A percentile compares a stretch with the other conserved stretches of the same genome.
phyloP scores from a whole-genome alignment of 768 basidiomycete genomes.

The Phlebiopsis flavidoalba region DNA sequence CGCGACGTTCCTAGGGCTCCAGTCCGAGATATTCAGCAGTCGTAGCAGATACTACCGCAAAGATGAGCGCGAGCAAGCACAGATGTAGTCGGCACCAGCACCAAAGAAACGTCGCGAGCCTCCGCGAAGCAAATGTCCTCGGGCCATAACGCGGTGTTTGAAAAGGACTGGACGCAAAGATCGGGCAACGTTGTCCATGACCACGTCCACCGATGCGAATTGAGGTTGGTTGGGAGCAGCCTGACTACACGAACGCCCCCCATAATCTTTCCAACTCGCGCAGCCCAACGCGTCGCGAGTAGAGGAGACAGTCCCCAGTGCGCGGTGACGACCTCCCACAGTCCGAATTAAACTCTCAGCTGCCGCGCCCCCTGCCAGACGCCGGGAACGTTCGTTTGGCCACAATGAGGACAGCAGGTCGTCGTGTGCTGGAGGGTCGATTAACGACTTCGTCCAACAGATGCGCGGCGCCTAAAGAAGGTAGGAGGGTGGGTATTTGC shows the following conservation, averaged over 20 bases:
- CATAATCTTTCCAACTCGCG: slow-evolving; percentile 85
- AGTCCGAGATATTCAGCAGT: slow-evolving; percentile 63
- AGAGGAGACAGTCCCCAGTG: slow-evolving; percentile 45
- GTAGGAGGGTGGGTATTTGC: slow-evolving; percentile 48
- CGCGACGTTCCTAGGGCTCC: slow-evolving; percentile 60
- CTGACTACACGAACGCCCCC: slow-evolving; percentile 59
- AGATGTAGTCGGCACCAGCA: slow-evolving; percentile 47
- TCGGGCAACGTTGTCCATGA: slow-evolving; percentile 21
- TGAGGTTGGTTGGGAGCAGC: slow-evolving; percentile 46
- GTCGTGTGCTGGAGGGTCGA: slow-evolving; percentile 53
- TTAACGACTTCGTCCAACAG: slow-evolving; percentile 71
- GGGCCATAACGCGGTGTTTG: slow-evolving; percentile 69
- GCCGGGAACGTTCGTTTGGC: slow-evolving; percentile 59
- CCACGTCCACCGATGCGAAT: slow-evolving; percentile 38
- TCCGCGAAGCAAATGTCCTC: slow-evolving; percentile 90
- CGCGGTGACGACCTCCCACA: slow-evolving; percentile 67
- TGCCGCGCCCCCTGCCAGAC: slow-evolving; percentile 46
- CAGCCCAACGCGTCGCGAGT: slow-evolving; percentile 62
- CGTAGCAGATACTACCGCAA: slow-evolving; percentile 43
- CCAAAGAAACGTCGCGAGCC: slow-evolving; percentile 93
- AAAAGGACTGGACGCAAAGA: slow-evolving; percentile 46
- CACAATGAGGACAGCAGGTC: slow-evolving; percentile 75
- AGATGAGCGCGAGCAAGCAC: slow-evolving; percentile 46
- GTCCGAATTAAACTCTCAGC: slow-evolving; percentile 48
- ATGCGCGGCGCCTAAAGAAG: slow-evolving; percentile 85